Evolutionary conservation across 1,139 yeast species (phyloP), one percentile per base, ranked within the genome.

Genomic region (Torulaspora pretoriensis): DNA sequence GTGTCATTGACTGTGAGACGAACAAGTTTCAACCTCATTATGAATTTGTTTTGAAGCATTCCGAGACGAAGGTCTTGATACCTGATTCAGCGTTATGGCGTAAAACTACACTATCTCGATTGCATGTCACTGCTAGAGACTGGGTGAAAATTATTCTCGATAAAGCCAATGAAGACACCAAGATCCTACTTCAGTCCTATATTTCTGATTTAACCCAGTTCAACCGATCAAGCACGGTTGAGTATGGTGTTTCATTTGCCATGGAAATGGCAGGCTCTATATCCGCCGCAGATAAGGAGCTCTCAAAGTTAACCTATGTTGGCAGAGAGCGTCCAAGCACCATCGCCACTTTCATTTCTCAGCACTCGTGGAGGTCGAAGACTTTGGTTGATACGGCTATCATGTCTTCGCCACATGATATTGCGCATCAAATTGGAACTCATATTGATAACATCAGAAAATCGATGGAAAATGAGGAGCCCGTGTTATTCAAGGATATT

Each of bases 221-320:
- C 35, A 56, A 56, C 36, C 55, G 66, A 42, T 50, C 51, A 24
- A 57, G 58, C 32, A 69, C 68, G 44, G 75, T 86, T 34, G 83
- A 85, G 47, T 81, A 77, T 60, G 97, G 96, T 35, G 83, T 86
- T 44, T 82, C 95, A 0, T 87, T 92, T 72, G 97, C 97, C 0
- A 69, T 89, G 50, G 94, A 87, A 55, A 77, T 88, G 81, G 94
- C 96, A 1, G 92, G 95, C 2, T 66, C 77, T 5, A 77, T 87
- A 17, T 68, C 82, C 13, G 73, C 81, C 19, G 74, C 73, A 35
- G 95, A 88, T 55, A 72, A 78, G 48, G 90, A 83, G 55, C 65
- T 64, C 5, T 60, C 68, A 7, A 63, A 59, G 29, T 49, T 66
- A 4, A 47, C 57, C 3, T 46, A 51, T 12, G 42, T 50, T 9